Evolutionary conservation across 306 rosid genomes (phyloP), one percentile per base, ranked within the genome.

Genomic region (Vigna trinervia): DNA sequence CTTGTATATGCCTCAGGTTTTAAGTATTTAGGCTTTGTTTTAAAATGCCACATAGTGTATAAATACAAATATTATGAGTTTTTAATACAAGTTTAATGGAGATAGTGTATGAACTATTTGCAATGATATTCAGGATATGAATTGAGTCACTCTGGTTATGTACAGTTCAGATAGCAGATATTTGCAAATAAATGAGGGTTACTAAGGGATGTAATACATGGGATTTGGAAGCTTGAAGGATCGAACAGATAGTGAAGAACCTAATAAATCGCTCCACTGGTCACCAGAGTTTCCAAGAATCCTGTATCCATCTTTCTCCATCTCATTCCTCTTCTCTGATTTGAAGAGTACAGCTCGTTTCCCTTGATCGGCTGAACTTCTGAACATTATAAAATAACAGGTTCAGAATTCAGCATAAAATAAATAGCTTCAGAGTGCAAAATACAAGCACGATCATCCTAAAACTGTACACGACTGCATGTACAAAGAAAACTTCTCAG

Each of bases 141-240:
- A 80, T 45, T 5, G 71, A 32, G 10, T 11, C 66, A 46, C 3
- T 78, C 78, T 6, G 45, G 43, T 41, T 78, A 63, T 82, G 41
- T 79, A 82, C 86, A 78, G 20, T 82, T 53, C 62, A 30, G 26
- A 48, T 36, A 58, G 54, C 43, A 14, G 72, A 71, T 47, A 61
- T 80, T 58, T 74, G 78, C 72, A 82, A 23, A 75, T 12, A 53
- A 78, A 79, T 76, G 65, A 69, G 15, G 6, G 78, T 41, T 70
- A 13, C 81, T 78, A 94, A 19, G 88, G 75, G 28, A 95, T 92
- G 82, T 88, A 88, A 76, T 95, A 95, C 97, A 95, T 92, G 13
- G 98, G 97, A 85, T 95, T 95, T 4, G 98, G 97, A 84, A 95
- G 93, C 87, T 95, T 95, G 86, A 95, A 95, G 6, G 97, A 92